phyloP scores from a whole-genome alignment of 177 flowering plant genomes.

The Vitis hybrid region DNA sequence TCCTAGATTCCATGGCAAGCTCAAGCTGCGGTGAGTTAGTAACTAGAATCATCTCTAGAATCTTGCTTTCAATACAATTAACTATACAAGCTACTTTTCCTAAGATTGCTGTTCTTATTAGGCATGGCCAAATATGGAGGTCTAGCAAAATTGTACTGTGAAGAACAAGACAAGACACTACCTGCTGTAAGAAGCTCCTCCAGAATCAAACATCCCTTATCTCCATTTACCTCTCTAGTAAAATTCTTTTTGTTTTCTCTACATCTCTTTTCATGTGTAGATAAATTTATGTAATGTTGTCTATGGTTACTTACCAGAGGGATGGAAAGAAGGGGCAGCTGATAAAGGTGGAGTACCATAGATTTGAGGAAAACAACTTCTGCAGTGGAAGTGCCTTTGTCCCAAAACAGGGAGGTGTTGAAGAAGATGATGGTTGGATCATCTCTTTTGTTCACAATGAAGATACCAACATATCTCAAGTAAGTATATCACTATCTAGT shows the following conservation, averaged over 20 bases:
- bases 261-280: no score
- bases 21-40: slow-evolving; percentile 36
- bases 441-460: slow-evolving; percentile 60
- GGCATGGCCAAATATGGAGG: slow-evolving; percentile 52
- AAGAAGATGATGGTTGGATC: slow-evolving; percentile 74
- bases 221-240: not conserved
- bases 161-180: slow-evolving; percentile 18
- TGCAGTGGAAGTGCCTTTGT: slow-evolving; percentile 63
- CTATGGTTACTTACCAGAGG: no score
- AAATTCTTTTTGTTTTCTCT: not conserved
- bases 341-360: slow-evolving; percentile 54
- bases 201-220: no score
- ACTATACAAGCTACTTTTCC: no score
- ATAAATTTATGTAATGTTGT: no score
- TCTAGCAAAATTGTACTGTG: slow-evolving; percentile 51
- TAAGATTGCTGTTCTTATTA: slow-evolving; percentile 1
- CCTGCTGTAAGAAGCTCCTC: slow-evolving; percentile 5
- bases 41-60: not conserved
- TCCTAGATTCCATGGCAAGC: slow-evolving; percentile 44
- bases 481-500: slow-evolving; percentile 12
- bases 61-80: not conserved
- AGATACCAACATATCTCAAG: slow-evolving; percentile 48
- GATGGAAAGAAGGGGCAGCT: not conserved
- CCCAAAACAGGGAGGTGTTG: slow-evolving; percentile 31
- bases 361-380: slow-evolving; percentile 41